These are phyloP conservation scores for Myochromella boudieri DNA, from an alignment of 768 basidiomycete species.

Conservation along the genomic window DNA sequence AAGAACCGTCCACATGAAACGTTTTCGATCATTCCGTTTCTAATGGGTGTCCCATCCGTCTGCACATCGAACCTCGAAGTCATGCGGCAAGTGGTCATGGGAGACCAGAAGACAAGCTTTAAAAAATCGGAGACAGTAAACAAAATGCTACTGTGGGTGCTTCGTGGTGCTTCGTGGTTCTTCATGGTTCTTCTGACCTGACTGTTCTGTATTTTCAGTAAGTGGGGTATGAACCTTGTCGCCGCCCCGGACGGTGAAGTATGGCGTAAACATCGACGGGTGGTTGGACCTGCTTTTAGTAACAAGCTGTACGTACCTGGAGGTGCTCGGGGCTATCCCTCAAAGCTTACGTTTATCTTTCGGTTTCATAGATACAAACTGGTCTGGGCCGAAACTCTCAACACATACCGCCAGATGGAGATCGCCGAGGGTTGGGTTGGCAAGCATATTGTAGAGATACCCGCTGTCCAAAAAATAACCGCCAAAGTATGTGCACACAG, in stretches of 20 bases:
- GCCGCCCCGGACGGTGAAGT: slow-evolving; percentile 29
- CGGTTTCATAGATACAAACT: slow-evolving; percentile 24
- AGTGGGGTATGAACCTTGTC: slow-evolving; percentile 10
- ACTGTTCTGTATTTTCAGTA: background rate
- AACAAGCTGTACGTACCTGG: slow-evolving; percentile 33
- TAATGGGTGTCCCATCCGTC: background rate
- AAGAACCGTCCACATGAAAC: background rate
- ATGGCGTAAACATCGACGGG: slow-evolving; percentile 44
- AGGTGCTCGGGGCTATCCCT: no score
- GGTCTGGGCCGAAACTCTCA: slow-evolving; percentile 31
- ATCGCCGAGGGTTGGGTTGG: slow-evolving; percentile 23
- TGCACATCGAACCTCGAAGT: slow-evolving; percentile 7
- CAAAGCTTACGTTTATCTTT: background rate
- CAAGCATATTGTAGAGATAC: slow-evolving; percentile 16
- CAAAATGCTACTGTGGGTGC: slow-evolving; percentile 1
- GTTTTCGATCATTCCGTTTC: background rate
- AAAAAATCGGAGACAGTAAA: background rate
- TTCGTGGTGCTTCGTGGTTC: background rate
- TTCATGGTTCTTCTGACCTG: background rate
- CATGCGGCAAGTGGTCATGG: background rate
- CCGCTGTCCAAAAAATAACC: slow-evolving; percentile 5
- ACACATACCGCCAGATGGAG: slow-evolving; percentile 31
- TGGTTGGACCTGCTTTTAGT: slow-evolving; percentile 44
- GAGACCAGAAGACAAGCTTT: background rate
- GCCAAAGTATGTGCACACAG: background rate